phyloP scores from a whole-genome alignment of 768 basidiomycete species.

The Lactarius vividus region DNA sequence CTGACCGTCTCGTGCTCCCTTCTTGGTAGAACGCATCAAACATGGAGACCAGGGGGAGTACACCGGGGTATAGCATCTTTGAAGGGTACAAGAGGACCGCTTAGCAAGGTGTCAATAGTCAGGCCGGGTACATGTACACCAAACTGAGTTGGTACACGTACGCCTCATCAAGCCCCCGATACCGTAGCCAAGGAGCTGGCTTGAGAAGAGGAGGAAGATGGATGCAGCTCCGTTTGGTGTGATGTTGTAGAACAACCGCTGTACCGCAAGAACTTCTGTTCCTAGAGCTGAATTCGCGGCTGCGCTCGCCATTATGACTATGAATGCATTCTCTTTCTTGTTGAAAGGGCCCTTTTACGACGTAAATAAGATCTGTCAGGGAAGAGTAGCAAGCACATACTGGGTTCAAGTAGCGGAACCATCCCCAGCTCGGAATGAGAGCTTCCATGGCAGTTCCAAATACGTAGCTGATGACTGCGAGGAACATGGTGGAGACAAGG shows the following conservation, averaged over 20 bases:
- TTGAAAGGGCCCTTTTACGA: conserved; percentile 50
- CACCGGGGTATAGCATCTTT: conserved; percentile 50
- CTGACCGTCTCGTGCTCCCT: conserved; percentile 29
- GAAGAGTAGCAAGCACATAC: conserved; percentile 32
- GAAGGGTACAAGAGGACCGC: conserved; percentile 52
- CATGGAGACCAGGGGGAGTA: conserved; percentile 48
- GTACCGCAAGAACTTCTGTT: conserved; percentile 53
- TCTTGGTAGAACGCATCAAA: conserved; percentile 49
- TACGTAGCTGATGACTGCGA: conserved; percentile 49
- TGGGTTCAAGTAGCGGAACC: conserved; percentile 52
- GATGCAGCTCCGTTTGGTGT: conserved; percentile 45
- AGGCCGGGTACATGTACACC: background rate
- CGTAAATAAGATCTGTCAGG: background rate
- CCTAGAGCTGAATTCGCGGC: conserved; percentile 53
- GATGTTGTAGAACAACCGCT: conserved; percentile 45
- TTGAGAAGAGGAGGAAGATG: conserved; percentile 43
- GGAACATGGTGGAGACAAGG: conserved; percentile 51
- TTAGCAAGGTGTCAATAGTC: conserved; percentile 25
- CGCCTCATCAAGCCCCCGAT: conserved; percentile 53
- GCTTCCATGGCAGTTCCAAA: conserved; percentile 48
- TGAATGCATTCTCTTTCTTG: conserved; percentile 58
- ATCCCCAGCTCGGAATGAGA: conserved; percentile 43
- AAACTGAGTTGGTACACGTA: conserved; percentile 29
- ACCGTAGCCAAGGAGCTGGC: conserved; percentile 47
- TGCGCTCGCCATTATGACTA: conserved; percentile 58